These are phyloP conservation scores for Crithidia sp. DNA, from an alignment of 208 protist species.

Conservation along the genomic window DNA sequence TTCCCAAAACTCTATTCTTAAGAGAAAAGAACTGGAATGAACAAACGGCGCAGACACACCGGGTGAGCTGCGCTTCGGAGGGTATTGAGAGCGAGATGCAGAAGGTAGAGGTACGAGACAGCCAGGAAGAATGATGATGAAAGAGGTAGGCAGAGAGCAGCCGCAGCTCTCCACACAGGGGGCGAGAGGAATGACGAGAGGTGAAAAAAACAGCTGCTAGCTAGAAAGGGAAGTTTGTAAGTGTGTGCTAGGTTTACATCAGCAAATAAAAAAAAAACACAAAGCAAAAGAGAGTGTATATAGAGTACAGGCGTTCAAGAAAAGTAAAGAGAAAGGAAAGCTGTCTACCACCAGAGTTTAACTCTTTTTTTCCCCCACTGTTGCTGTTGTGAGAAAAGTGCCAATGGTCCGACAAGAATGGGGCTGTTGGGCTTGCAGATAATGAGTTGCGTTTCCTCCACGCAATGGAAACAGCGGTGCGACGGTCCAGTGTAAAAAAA, in stretches of 20 bases:
- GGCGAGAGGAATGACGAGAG: not conserved
- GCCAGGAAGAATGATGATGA: too few species aligned
- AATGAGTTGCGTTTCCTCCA: too few species aligned
- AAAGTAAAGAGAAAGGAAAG: not conserved
- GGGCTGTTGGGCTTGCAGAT: too few species aligned
- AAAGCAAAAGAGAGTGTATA: not conserved
- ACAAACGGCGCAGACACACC: too few species aligned
- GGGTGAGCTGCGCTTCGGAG: too few species aligned
- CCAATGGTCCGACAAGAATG: not conserved
- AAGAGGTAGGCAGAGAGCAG: not conserved
- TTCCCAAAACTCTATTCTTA: too few species aligned
- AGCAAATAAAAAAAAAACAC: constrained; percentile 7
- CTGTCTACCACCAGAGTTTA: not conserved
- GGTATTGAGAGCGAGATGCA: too few species aligned
- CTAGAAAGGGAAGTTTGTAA: not conserved
- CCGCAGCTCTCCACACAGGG: not conserved
- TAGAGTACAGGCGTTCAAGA: not conserved
- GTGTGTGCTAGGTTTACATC: not conserved
- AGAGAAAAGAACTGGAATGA: too few species aligned
- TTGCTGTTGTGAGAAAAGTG: not conserved
- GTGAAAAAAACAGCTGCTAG: not conserved
- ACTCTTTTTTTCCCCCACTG: too few species aligned
- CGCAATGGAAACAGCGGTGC: too few species aligned
- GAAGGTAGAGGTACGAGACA: too few species aligned
- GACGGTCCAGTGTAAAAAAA: too few species aligned